These are phyloP conservation scores for Penicillium sp. DNA, from an alignment of 2,329 filamentous ascomycete species.

Conservation along the genomic window DNA sequence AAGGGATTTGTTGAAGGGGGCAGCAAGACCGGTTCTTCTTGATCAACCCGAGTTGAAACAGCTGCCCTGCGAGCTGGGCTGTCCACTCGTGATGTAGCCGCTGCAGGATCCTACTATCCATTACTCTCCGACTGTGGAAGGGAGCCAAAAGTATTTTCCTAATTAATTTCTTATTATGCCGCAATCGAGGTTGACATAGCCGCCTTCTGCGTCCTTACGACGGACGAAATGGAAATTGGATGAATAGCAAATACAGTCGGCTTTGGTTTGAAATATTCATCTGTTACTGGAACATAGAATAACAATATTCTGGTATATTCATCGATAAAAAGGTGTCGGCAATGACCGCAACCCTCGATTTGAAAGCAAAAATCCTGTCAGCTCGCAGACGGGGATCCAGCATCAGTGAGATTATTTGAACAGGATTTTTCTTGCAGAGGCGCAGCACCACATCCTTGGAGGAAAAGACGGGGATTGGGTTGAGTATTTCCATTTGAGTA, in stretches of 20 bases:
- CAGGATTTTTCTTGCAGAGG: too few relatives aligned
- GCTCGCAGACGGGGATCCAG: neutral
- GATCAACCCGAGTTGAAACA: neutral
- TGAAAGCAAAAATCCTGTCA: neutral
- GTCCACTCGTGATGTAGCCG: neutral
- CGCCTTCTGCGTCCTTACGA: neutral
- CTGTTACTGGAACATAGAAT: neutral
- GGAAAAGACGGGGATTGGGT: too few relatives aligned
- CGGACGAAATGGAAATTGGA: too few relatives aligned
- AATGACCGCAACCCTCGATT: neutral
- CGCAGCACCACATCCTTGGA: too few relatives aligned
- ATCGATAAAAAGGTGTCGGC: neutral
- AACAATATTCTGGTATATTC: neutral
- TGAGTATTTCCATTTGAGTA: too few relatives aligned
- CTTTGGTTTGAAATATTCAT: neutral
- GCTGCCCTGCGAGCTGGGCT: neutral
- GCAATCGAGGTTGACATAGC: neutral
- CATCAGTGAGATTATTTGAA: too few relatives aligned
- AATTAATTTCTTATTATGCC: neutral
- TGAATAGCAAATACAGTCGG: too few relatives aligned
- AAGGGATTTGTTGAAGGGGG: conserved; percentile 33
- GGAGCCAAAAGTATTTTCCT: neutral
- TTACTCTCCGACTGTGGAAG: neutral
- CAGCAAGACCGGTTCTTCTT: neutral
- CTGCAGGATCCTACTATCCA: neutral